These are phyloP conservation scores for Fusarium sacchari DNA, from an alignment of 2,329 filamentous ascomycete species.

Conservation along the genomic window DNA sequence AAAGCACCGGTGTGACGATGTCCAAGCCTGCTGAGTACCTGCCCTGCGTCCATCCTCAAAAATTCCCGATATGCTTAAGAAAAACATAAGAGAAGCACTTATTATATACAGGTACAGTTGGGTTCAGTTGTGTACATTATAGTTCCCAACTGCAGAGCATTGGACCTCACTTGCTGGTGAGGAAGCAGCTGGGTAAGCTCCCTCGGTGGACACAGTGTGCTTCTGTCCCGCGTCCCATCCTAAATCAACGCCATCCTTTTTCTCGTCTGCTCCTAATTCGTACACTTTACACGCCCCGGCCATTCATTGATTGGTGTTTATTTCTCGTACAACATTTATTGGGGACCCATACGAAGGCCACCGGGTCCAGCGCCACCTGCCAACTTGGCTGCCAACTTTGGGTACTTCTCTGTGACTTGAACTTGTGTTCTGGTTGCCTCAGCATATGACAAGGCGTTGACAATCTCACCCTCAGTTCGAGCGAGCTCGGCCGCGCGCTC, in stretches of 20 bases:
- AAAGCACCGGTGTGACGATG: conserved; percentile 12
- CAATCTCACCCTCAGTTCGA: conserved; percentile 92
- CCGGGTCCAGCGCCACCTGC: conserved; percentile 50
- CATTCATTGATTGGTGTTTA: conserved; percentile 28
- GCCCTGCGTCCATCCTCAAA: conserved; percentile 31
- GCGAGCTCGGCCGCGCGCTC: conserved; percentile 95
- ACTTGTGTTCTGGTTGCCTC: conserved; percentile 97
- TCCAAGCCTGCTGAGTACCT: conserved; percentile 33
- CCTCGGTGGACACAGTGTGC: conserved; percentile 22
- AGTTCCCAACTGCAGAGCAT: conserved; percentile 43
- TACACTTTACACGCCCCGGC: conserved; percentile 44
- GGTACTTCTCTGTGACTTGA: conserved; percentile 89
- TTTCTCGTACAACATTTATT: conserved; percentile 41
- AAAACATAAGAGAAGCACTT: conserved; percentile 42
- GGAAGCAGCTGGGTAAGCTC: conserved; percentile 33
- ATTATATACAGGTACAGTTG: conserved; percentile 47
- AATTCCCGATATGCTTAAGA: conserved; percentile 16
- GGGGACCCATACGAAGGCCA: conserved; percentile 51
- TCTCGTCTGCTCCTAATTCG: conserved; percentile 39
- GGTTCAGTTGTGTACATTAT: conserved; percentile 44
- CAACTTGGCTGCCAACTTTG: conserved; percentile 78
- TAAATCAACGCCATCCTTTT: conserved; percentile 34
- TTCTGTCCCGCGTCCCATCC: conserved; percentile 27
- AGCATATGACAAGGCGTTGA: conserved; percentile 95
- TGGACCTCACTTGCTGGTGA: conserved; percentile 39